Evolutionary conservation across 2,329 filamentous ascomycete species (phyloP).

Genomic region (Fusarium sp.): DNA sequence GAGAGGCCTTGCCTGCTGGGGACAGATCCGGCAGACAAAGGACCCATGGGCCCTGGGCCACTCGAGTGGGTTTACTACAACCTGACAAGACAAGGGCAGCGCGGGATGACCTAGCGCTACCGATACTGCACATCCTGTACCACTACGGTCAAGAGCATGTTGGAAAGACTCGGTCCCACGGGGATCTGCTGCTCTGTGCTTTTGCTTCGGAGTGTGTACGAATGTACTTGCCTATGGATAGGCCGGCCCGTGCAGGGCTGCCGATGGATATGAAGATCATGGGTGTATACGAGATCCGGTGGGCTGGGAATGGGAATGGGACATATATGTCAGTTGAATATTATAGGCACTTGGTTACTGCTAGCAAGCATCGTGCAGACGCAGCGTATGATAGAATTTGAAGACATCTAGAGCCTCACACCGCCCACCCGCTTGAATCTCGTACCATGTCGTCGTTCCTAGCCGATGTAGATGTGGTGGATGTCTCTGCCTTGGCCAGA

Average conservation of each 20-base stretch:
- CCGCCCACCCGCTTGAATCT: background rate
- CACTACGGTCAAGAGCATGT: constrained; percentile 9
- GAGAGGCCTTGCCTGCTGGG: constrained; percentile 16
- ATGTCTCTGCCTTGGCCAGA: constrained; percentile 10
- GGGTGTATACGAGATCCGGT: constrained; percentile 36
- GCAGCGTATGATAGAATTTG: constrained; percentile 21
- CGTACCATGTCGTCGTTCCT: background rate
- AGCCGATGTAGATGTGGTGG: background rate
- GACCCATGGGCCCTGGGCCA: constrained; percentile 26
- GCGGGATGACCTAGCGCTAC: constrained; percentile 20
- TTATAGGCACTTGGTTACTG: constrained; percentile 21
- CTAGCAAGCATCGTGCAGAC: constrained; percentile 19
- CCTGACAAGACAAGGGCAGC: constrained; percentile 14
- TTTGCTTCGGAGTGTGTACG: background rate
- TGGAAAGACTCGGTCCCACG: constrained; percentile 8
- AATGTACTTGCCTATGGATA: constrained; percentile 28
- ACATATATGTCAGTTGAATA: constrained; percentile 36
- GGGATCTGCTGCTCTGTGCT: constrained; percentile 8
- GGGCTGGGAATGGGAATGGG: constrained; percentile 19
- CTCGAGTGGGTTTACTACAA: constrained; percentile 28
- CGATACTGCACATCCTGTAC: background rate
- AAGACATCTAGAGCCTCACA: constrained; percentile 2
- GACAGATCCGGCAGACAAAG: constrained; percentile 28
- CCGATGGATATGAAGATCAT: constrained; percentile 33
- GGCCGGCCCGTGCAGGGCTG: constrained; percentile 26